These are phyloP conservation scores for Pseudocercospora fuligena DNA, from an alignment of 2,329 filamentous ascomycete genomes.

Conservation along the genomic window DNA sequence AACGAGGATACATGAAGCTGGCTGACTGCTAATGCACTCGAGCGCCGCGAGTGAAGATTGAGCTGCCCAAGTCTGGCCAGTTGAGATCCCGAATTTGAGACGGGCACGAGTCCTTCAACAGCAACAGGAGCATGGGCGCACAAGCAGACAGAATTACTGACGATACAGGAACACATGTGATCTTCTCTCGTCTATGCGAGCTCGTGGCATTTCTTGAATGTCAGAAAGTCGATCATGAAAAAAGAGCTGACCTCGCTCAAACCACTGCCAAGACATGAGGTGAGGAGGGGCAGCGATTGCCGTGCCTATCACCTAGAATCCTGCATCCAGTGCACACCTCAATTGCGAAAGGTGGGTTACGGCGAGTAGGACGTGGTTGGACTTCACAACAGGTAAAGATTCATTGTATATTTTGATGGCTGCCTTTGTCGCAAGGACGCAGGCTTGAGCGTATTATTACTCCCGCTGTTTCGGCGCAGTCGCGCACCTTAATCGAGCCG, in stretches of 20 bases:
- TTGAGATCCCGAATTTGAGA: background rate
- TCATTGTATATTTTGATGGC: slow-evolving; percentile 5
- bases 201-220: background rate
- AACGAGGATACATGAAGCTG: background rate
- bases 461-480: slow-evolving; percentile 5
- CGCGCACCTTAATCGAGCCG: slow-evolving; percentile 7
- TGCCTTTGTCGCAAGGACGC: background rate
- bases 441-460: slow-evolving; percentile 1
- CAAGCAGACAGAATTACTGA: background rate
- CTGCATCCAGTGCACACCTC: background rate
- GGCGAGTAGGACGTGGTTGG: background rate
- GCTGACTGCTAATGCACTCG: background rate
- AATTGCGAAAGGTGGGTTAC: slow-evolving; percentile 1
- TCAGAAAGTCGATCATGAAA: background rate
- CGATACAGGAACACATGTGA: background rate
- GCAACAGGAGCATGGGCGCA: background rate
- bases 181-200: background rate
- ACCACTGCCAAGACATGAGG: slow-evolving; percentile 9
- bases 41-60: background rate
- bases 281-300: slow-evolving; percentile 7
- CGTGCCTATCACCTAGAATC: slow-evolving; percentile 10
- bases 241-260: background rate
- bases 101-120: background rate
- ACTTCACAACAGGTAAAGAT: slow-evolving; percentile 1
- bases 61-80: background rate